A percentile compares a stretch with the other conserved stretches of the same genome.
phyloP scores from a whole-genome alignment of 805 yeast species.

The Suhomyces kilbournensis region DNA sequence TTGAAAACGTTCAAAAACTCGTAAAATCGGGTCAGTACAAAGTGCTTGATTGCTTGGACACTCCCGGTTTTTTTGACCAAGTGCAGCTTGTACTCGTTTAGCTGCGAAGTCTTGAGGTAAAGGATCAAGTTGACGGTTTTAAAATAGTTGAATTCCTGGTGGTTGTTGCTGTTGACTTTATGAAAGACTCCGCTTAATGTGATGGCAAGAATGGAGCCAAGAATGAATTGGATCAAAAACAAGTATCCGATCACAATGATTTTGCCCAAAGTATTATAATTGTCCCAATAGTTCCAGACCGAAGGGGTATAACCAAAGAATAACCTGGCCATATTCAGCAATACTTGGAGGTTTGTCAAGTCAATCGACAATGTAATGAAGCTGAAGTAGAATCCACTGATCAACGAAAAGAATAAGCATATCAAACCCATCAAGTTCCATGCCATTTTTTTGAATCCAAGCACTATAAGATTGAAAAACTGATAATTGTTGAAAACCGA shows the following conservation, averaged over 20 bases:
- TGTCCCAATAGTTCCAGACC: conserved; percentile 55
- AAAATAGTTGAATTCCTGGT: conserved; percentile 40
- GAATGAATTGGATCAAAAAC: conserved; percentile 52
- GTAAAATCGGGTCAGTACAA: conserved; percentile 8
- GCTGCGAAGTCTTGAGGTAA: conserved; percentile 31
- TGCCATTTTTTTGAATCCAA: conserved; percentile 50
- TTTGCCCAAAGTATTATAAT: conserved; percentile 46
- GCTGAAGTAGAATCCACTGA: conserved; percentile 54
- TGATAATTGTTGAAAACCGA: conserved; percentile 50
- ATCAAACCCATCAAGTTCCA: conserved; percentile 49
- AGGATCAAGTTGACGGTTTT: conserved; percentile 38
- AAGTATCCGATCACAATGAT: conserved; percentile 48
- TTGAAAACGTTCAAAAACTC: conserved; percentile 27
- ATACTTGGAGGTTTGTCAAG: conserved; percentile 41
- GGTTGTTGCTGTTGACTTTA: conserved; percentile 26
- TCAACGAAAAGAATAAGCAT: conserved; percentile 47
- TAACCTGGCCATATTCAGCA: conserved; percentile 50
- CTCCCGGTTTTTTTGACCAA: not conserved
- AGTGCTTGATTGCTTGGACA: conserved; percentile 2
- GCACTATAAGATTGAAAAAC: conserved; percentile 49
- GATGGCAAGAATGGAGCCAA: conserved; percentile 54
- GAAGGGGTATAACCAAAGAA: conserved; percentile 60
- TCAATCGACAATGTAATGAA: conserved; percentile 49
- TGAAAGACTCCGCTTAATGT: conserved; percentile 45
- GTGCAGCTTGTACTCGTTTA: conserved; percentile 9